phyloP scores from a whole-genome alignment of 192 early-diverging fungal species.

The Coemansia asiatica region DNA sequence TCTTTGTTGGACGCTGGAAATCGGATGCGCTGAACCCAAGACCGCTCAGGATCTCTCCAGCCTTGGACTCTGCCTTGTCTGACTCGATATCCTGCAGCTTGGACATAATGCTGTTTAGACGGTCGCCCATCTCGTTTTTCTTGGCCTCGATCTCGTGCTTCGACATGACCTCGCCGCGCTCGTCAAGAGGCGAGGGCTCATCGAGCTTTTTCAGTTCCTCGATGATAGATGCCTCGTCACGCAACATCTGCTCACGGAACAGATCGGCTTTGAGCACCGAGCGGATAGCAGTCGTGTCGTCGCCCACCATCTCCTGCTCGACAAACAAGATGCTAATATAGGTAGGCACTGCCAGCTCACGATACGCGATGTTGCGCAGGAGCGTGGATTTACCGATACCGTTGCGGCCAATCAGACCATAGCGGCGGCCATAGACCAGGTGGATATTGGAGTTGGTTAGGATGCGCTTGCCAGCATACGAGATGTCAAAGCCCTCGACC shows the following conservation, averaged over 20 bases:
- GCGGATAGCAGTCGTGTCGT: conserved; percentile 79
- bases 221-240: conserved; percentile 71
- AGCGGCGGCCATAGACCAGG: conserved; percentile 85
- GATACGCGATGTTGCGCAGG: conserved; percentile 70
- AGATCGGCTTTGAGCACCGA: conserved; percentile 92
- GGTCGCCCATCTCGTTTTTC: conserved; percentile 55
- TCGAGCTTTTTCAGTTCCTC: conserved; percentile 56
- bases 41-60: conserved; percentile 94
- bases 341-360: conserved; percentile 84
- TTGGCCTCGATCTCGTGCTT: conserved; percentile 59
- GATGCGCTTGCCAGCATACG: conserved; percentile 91
- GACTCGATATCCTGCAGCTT: conserved; percentile 94
- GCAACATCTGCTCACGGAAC: conserved; percentile 87
- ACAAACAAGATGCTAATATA: conserved; percentile 97
- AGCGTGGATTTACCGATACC: conserved; percentile 87
- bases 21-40: conserved; percentile 84
- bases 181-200: conserved; percentile 41
- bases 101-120: conserved; percentile 79
- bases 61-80: conserved; percentile 94
- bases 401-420: conserved; percentile 94
- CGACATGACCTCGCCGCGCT: conserved; percentile 55
- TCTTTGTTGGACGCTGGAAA: conserved; percentile 83
- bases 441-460: conserved; percentile 81
- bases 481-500: conserved; percentile 95
- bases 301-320: conserved; percentile 96